phyloP scores from a whole-genome alignment of 2,329 filamentous ascomycete genomes.

The Venturia aucupariae region DNA sequence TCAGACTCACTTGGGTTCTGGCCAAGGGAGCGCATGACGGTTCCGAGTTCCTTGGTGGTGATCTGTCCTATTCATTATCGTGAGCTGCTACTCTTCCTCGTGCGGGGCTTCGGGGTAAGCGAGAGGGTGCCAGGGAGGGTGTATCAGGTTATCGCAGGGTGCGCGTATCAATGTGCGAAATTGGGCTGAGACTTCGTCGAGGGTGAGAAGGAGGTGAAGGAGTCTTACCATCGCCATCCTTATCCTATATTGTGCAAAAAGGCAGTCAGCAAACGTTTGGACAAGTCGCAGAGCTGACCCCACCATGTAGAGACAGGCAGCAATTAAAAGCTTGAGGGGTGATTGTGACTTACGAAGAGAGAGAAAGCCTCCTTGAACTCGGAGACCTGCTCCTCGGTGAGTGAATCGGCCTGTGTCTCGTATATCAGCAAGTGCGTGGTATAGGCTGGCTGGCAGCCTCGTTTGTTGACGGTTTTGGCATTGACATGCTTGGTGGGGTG shows the following conservation, averaged over 20 bases:
- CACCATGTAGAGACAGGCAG: slow-evolving; percentile 16
- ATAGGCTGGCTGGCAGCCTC: neutral
- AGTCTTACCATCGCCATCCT: slow-evolving; percentile 47
- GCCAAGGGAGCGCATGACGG: slow-evolving; percentile 55
- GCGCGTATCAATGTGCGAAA: neutral
- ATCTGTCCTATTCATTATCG: slow-evolving; percentile 43
- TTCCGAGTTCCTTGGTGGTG: slow-evolving; percentile 54
- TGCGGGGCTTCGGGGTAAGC: neutral
- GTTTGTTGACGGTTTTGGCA: neutral
- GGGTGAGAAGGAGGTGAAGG: neutral
- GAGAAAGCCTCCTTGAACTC: slow-evolving; percentile 99
- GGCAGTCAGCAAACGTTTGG: slow-evolving; percentile 9
- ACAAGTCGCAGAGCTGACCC: neutral
- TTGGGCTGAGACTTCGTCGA: neutral
- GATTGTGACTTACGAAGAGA: slow-evolving; percentile 74
- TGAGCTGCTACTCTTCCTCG: slow-evolving; percentile 13
- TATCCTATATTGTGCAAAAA: slow-evolving; percentile 36
- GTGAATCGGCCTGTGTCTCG: slow-evolving; percentile 71
- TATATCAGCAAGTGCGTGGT: slow-evolving; percentile 21
- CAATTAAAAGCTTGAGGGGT: slow-evolving; percentile 18
- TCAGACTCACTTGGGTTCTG: slow-evolving; percentile 54
- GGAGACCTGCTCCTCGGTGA: slow-evolving; percentile 99
- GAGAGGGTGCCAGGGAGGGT: slow-evolving; percentile 11
- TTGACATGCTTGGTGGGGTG: neutral
- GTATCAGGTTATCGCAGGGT: slow-evolving; percentile 1